Percentiles rank a stretch among this genome's conserved stretches.
Conservation (phyloP, 2,329 filamentous ascomycete species). For the Stachybotrys elegans region DNA sequence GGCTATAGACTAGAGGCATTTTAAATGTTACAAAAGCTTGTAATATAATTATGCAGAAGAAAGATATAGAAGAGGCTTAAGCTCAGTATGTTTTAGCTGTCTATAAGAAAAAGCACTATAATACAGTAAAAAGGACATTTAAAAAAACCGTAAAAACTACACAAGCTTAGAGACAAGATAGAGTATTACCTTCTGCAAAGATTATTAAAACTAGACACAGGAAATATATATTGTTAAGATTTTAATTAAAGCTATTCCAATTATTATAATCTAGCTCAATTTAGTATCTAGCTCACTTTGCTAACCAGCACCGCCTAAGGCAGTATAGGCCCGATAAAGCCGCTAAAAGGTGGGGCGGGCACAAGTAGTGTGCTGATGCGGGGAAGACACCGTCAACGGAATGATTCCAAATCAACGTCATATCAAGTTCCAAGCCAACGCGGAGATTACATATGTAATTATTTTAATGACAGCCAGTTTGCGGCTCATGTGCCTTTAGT, state of each 20-base stretch:
- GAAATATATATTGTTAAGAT: background rate
- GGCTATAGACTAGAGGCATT: background rate
- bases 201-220: background rate
- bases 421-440: too few species aligned
- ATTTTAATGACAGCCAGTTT: too few species aligned
- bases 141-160: background rate
- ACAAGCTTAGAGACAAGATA: background rate
- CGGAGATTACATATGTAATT: too few species aligned
- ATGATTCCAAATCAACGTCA: too few species aligned
- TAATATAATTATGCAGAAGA: background rate
- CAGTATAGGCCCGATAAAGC: too few species aligned
- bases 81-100: background rate
- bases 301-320: too few species aligned
- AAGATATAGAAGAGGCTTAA: background rate
- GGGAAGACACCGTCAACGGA: too few species aligned
- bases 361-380: too few species aligned
- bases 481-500: too few species aligned
- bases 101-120: background rate
- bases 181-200: background rate
- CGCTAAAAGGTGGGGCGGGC: too few species aligned
- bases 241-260: slow-evolving; percentile 21
- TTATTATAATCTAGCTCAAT: slow-evolving; percentile 10
- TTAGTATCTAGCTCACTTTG: too few species aligned
- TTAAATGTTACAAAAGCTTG: background rate
- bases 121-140: background rate